Evolutionary conservation across 352 stramenopile genomes (phyloP), one percentile per base, ranked within the genome.

Genomic region (Halophytophthora batemanensis): DNA sequence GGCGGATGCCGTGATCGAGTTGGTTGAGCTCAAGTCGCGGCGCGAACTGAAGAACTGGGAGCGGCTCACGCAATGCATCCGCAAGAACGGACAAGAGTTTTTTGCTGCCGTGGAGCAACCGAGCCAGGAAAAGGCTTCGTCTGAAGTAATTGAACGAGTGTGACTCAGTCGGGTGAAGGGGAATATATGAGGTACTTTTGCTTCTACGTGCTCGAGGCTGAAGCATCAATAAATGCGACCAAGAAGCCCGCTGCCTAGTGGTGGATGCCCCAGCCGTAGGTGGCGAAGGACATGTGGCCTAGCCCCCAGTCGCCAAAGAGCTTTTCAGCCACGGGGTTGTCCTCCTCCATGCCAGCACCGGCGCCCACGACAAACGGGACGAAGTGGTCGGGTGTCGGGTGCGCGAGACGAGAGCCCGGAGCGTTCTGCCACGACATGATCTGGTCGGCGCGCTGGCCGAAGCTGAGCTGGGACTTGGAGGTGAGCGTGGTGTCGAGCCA

Each of bases 381-480:
- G 36, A 86, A 70, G 56, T 83, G 74, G 35, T 86, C 74, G 1
- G 75, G 69, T 2, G 61, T 74, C 10, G 56, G 69, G 54, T 86
- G 74, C 14, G 61, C 65, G 35, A 60, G 50, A 11, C 49, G 54
- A 1, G 74, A 69, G n/a, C 61, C 50, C 3, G 74, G 74, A 1
- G 71, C 74, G 6, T 56, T 65, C 3, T 61, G 39, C 74, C 74
- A 85, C 15, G 58, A 53, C 15, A 53, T 45, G 23, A 78, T 46
- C 42, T 64, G 56, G 15, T 59, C 51, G 12, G 50, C 45, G 21
- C 61, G 61, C 23, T 77, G 53, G 14, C 45, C 33, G 47, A 60
- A 64, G 21, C 43, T 61, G 12, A 66, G 46, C 2, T 18, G 57
- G 13, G 62, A 68, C 1, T 50, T 33, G 12, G 45, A 53, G 2